Conservation (phyloP, 371 early-diverging fungal species). For the Rhizopus arrhizus region DNA sequence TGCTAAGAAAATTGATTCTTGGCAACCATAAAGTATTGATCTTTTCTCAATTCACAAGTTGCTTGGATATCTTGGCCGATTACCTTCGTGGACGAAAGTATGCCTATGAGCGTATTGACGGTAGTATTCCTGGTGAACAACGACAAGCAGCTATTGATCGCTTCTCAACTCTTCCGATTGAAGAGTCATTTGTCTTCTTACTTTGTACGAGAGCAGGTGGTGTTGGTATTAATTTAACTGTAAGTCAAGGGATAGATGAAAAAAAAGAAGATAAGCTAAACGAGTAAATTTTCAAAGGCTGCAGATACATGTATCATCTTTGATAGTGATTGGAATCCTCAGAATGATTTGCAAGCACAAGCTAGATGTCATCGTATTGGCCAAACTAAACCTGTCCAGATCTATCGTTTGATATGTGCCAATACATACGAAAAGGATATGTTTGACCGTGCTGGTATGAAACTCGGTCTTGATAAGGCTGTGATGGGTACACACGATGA, state of each 20-base stretch:
- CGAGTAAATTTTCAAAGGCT: slow-evolving; percentile 40
- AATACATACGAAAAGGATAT: slow-evolving; percentile 95
- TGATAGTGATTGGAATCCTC: slow-evolving; percentile 98
- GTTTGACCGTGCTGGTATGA: slow-evolving; percentile 96
- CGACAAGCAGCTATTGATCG: slow-evolving; percentile 96
- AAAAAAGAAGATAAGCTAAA: neutral
- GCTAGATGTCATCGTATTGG: slow-evolving; percentile 95
- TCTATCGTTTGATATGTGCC: slow-evolving; percentile 85
- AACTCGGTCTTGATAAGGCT: slow-evolving; percentile 89
- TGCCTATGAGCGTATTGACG: slow-evolving; percentile 90
- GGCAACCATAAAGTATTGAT: slow-evolving; percentile 92
- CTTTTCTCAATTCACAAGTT: slow-evolving; percentile 92
- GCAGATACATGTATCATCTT: slow-evolving; percentile 96
- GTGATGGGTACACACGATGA: slow-evolving; percentile 57
- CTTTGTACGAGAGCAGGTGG: slow-evolving; percentile 92
- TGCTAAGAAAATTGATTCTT: slow-evolving; percentile 76
- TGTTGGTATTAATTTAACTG: slow-evolving; percentile 91
- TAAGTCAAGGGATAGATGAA: slow-evolving; percentile 6
- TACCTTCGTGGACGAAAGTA: slow-evolving; percentile 79
- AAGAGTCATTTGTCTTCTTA: slow-evolving; percentile 83
- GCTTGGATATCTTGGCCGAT: slow-evolving; percentile 89
- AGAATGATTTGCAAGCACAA: slow-evolving; percentile 96
- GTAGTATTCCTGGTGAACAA: slow-evolving; percentile 81
- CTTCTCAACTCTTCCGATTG: slow-evolving; percentile 74
- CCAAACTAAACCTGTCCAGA: slow-evolving; percentile 90